These are phyloP conservation scores for Myxozyma nipponensis DNA, from an alignment of 805 yeast genomes.

Conservation along the genomic window DNA sequence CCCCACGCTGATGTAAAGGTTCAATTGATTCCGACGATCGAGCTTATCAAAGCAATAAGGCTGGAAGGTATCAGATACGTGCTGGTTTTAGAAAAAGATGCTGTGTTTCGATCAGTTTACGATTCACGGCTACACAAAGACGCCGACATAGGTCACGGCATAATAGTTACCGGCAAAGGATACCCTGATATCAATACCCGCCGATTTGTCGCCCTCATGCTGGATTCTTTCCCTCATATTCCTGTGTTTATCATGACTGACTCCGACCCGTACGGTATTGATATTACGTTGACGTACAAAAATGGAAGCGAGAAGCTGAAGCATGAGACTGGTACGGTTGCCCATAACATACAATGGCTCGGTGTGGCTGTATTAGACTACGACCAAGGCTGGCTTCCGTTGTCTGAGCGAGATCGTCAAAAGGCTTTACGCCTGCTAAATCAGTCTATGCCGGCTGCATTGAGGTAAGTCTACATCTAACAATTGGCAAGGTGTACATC, in stretches of 20 bases:
- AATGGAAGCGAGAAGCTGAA: constrained; percentile 26
- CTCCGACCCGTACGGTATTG: constrained; percentile 62
- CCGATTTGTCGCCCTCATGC: constrained; percentile 39
- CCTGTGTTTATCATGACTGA: constrained; percentile 53
- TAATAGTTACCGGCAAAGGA: constrained; percentile 60
- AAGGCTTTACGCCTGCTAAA: constrained; percentile 35
- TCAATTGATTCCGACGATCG: constrained; percentile 39
- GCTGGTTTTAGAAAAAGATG: constrained; percentile 50
- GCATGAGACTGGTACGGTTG: constrained; percentile 4
- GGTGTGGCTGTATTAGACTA: constrained; percentile 47
- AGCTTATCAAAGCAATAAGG: constrained; percentile 28
- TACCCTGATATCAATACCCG: constrained; percentile 59
- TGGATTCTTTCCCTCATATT: constrained; percentile 33
- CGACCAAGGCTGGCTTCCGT: constrained; percentile 33
- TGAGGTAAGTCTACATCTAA: not conserved
- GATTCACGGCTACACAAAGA: constrained; percentile 3
- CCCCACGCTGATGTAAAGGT: not conserved
- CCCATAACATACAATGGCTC: constrained; percentile 28
- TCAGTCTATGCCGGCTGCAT: not conserved
- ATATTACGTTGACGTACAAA: constrained; percentile 44
- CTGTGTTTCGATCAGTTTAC: constrained; percentile 22
- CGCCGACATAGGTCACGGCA: constrained; percentile 19
- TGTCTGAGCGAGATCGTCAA: constrained; percentile 35
- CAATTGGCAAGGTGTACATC: constrained; percentile 1
- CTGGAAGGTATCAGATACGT: constrained; percentile 35